Evolutionary conservation across 2,329 filamentous ascomycete genomes (phyloP), one percentile per base, ranked within the genome.

Genomic region (Pseudogymnoascus sp.): DNA sequence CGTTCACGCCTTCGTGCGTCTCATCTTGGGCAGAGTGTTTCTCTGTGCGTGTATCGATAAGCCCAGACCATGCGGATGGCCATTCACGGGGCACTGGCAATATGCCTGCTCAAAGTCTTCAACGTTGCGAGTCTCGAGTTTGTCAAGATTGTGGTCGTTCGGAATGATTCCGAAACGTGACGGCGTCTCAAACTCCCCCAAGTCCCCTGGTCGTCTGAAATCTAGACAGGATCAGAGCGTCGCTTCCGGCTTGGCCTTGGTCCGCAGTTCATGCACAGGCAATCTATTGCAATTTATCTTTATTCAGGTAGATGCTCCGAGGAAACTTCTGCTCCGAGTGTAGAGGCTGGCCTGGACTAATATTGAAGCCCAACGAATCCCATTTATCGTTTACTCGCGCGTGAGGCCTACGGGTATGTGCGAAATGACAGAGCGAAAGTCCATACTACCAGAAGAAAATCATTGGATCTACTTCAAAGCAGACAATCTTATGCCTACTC

Each of bases 261-360:
- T 57, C 47, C 47, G 47, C 47, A 57, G 47, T 57, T 57, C 47
- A 57, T 57, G 47, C 47, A 57, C 47, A 57, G 31, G 47, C 29
- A 57, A 57, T 57, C 16, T 57, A 57, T 54, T 57, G 47, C 29
- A 57, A 18, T 57, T 34, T 57, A 57, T 34, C 26, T 57, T 57
- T 57, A 57, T 57, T 34, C 47, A 34, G 14, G 14, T 31, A 11
- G 26, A 18, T 34, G 10, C 29, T 31, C 47, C 26, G 8, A 23
- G 29, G 47, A 57, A 57, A 34, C 47, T 34, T 34, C 5, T 31
- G 26, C n/a, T 57, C 26, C 16, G 10, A 31, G 10, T 57, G 26
- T n/a, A 57, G 47, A 57, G 8, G 29, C 47, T 11, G n/a, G 7
- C n/a, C n/a, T 16, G 23, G 23, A 26, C 18, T 16, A 7, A 18